phyloP scores from a whole-genome alignment of 2,329 filamentous ascomycete species.

The Scedosporium boydii region DNA sequence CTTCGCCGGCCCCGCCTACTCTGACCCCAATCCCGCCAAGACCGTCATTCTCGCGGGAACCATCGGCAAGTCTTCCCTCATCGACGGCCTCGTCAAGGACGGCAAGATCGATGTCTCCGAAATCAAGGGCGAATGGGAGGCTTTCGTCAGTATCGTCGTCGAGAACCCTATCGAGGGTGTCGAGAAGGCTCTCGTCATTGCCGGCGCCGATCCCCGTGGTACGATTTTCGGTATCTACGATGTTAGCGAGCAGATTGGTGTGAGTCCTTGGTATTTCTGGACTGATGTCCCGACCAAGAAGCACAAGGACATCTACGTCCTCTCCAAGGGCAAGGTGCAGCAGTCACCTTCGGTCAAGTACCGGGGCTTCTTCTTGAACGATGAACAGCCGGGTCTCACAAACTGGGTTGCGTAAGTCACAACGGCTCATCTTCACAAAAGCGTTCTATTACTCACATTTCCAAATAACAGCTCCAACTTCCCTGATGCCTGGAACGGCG shows the following conservation, averaged over 20 bases:
- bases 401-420: constrained; percentile 44
- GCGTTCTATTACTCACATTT: too few relatives aligned
- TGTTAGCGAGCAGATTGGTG: constrained; percentile 52
- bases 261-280: constrained; percentile 62
- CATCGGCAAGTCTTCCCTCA: constrained; percentile 48
- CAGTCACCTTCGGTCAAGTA: constrained; percentile 55
- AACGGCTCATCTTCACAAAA: too few relatives aligned
- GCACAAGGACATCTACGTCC: constrained; percentile 43
- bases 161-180: constrained; percentile 34
- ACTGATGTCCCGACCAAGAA: constrained; percentile 49
- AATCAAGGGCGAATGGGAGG: constrained; percentile 48
- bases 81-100: constrained; percentile 45
- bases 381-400: constrained; percentile 58
- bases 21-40: constrained; percentile 29
- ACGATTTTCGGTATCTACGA: constrained; percentile 51
- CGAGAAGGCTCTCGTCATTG: constrained; percentile 41
- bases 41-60: constrained; percentile 60
- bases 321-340: constrained; percentile 44
- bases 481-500: constrained; percentile 30
- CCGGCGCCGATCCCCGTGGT: constrained; percentile 48
- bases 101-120: constrained; percentile 29
- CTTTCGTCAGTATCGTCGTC: constrained; percentile 40
- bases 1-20: constrained; percentile 30
- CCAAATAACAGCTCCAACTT: constrained; percentile 4
- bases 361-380: constrained; percentile 61